Conservation (phyloP, 2,329 filamentous ascomycete species). For the Alternaria ethzedia region DNA sequence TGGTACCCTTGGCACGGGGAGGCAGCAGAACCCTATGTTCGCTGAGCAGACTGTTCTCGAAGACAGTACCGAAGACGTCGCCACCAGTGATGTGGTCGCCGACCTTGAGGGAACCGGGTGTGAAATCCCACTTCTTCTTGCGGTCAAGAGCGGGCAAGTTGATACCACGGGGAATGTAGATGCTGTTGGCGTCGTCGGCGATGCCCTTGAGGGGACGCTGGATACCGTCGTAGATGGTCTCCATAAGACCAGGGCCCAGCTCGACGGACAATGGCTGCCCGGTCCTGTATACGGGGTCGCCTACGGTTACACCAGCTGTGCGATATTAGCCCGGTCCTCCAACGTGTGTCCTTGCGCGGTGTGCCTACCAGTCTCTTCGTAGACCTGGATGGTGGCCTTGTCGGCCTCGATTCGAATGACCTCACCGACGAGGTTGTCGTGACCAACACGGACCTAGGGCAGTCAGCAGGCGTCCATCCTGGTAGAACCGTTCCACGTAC, state of each 20-base stretch:
- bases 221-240: conserved; percentile 99
- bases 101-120: conserved; percentile 81
- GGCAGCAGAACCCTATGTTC: conserved; percentile 94
- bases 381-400: conserved; percentile 97
- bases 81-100: conserved; percentile 97
- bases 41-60: conserved; percentile 92
- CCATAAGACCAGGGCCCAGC: conserved; percentile 93
- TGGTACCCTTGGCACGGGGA: conserved; percentile 86
- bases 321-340: conserved; percentile 17
- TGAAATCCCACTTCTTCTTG: conserved; percentile 95
- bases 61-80: conserved; percentile 93
- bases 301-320: conserved; percentile 89
- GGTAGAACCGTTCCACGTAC: conserved; percentile 58
- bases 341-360: background rate
- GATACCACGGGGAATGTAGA: conserved; percentile 98
- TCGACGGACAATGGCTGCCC: conserved; percentile 98
- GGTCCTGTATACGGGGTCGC: conserved; percentile 88
- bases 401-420: conserved; percentile 97
- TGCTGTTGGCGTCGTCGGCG: conserved; percentile 76
- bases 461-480: conserved; percentile 13
- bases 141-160: conserved; percentile 86
- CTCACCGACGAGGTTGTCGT: conserved; percentile 91
- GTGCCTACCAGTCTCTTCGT: conserved; percentile 90
- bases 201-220: conserved; percentile 92
- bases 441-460: conserved; percentile 81